phyloP scores from a whole-genome alignment of 176 grass and related monocot genomes.

The Avena sativa region DNA sequence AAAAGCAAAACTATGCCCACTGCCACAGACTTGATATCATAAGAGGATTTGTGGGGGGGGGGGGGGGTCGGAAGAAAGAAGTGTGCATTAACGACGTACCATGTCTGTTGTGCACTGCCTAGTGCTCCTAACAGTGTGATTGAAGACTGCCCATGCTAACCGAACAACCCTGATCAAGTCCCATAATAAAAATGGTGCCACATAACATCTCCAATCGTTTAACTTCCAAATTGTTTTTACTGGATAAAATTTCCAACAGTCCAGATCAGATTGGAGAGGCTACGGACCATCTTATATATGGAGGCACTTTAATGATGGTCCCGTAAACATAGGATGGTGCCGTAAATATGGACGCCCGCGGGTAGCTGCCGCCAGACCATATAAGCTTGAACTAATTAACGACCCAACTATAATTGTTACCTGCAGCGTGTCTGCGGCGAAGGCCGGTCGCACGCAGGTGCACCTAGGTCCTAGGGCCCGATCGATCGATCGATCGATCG shows the following conservation, averaged over 20 bases:
- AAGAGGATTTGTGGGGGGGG: neutral
- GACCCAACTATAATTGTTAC: neutral
- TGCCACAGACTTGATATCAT: neutral
- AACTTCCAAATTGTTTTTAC: neutral
- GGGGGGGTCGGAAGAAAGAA: neutral
- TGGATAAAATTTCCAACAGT: neutral
- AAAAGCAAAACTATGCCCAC: neutral
- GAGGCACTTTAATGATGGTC: neutral
- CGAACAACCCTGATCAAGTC: neutral
- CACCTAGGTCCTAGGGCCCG: neutral
- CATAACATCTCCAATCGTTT: neutral
- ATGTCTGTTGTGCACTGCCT: neutral
- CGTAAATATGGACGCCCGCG: neutral
- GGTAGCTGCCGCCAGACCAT: neutral
- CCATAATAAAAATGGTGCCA: neutral
- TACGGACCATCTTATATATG: neutral
- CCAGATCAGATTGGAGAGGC: neutral
- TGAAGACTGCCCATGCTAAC: neutral
- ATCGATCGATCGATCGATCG: neutral
- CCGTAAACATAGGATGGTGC: constrained; percentile 2
- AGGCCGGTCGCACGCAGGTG: neutral
- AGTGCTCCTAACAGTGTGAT: neutral
- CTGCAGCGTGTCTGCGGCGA: neutral
- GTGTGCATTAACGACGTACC: neutral
- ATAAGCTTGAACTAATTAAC: neutral